Evolutionary conservation across 1,284 basidiomycete genomes (phyloP).

Genomic region (Lentinula novae-zelandiae): DNA sequence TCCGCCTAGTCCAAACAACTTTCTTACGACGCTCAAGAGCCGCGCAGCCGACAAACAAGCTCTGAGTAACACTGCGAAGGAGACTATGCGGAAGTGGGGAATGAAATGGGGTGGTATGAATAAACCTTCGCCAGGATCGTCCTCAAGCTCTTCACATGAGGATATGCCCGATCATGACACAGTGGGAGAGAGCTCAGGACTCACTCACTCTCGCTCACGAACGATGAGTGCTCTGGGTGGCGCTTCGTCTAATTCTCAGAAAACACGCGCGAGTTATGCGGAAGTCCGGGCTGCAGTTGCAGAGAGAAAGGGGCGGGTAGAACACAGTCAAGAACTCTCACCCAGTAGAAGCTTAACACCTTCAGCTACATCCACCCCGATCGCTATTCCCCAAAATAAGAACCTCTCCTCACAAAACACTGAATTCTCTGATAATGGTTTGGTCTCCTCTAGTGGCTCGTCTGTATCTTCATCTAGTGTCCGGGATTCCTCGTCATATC

Average conservation of each 20-base stretch:
- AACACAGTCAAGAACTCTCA: slow-evolving; percentile 20
- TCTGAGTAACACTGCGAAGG: slow-evolving; percentile 75
- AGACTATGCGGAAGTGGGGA: slow-evolving; percentile 86
- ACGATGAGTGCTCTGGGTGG: slow-evolving; percentile 21
- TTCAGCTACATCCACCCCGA: slow-evolving; percentile 15
- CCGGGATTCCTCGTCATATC: background rate
- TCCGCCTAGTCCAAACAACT: slow-evolving; percentile 42
- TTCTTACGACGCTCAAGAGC: slow-evolving; percentile 73
- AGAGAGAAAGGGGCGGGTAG: slow-evolving; percentile 52
- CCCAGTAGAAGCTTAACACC: background rate
- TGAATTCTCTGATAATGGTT: background rate
- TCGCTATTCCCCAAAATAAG: slow-evolving; percentile 3
- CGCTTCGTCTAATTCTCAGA: slow-evolving; percentile 26
- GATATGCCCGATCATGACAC: slow-evolving; percentile 42
- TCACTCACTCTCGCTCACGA: slow-evolving; percentile 30
- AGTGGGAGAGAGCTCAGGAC: slow-evolving; percentile 27
- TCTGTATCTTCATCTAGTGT: background rate
- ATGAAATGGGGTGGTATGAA: slow-evolving; percentile 69
- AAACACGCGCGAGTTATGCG: slow-evolving; percentile 56
- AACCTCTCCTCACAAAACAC: background rate
- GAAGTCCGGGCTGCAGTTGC: slow-evolving; percentile 69
- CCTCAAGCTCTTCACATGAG: slow-evolving; percentile 25
- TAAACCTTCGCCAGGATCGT: slow-evolving; percentile 39
- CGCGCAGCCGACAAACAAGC: slow-evolving; percentile 81
- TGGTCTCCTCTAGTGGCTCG: background rate